phyloP scores from a whole-genome alignment of 108 stramenopile genomes.

The Cyclotella cryptica region DNA sequence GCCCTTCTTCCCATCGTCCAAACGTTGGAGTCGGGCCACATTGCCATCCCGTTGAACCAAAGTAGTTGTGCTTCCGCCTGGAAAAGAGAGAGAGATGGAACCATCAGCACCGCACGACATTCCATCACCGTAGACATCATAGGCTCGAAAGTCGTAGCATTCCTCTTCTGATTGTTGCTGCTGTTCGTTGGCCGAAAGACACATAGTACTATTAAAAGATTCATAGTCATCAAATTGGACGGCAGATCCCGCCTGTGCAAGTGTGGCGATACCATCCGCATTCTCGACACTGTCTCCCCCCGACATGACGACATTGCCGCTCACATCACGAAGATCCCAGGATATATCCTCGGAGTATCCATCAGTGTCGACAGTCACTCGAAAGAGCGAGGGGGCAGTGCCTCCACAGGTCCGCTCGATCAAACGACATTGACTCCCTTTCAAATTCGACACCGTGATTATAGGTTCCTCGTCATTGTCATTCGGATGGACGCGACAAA shows the following conservation, averaged over 20 bases:
- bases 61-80: not conserved
- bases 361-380: slow-evolving; percentile 17
- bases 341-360: slow-evolving; percentile 20
- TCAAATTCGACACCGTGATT: slow-evolving; percentile 13
- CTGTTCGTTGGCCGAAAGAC: not conserved
- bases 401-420: not conserved
- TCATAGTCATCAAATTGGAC: slow-evolving; percentile 9
- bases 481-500: slow-evolving; percentile 1
- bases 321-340: slow-evolving; percentile 27
- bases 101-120: slow-evolving; percentile 28
- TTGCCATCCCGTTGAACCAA: slow-evolving; percentile 7
- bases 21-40: slow-evolving; percentile 7
- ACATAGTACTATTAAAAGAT: slow-evolving; percentile 11
- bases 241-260: slow-evolving; percentile 11
- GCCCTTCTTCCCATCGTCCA: not conserved
- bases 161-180: not conserved
- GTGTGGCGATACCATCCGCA: not conserved
- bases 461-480: not conserved
- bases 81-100: slow-evolving; percentile 15
- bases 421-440: slow-evolving; percentile 18
- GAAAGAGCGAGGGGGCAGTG: not conserved
- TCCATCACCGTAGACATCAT: slow-evolving; percentile 37
- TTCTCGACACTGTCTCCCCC: not conserved
- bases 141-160: slow-evolving; percentile 40
- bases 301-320: not conserved